Evolutionary conservation across 768 basidiomycete species (phyloP).

Genomic region (Suillus decipiens): DNA sequence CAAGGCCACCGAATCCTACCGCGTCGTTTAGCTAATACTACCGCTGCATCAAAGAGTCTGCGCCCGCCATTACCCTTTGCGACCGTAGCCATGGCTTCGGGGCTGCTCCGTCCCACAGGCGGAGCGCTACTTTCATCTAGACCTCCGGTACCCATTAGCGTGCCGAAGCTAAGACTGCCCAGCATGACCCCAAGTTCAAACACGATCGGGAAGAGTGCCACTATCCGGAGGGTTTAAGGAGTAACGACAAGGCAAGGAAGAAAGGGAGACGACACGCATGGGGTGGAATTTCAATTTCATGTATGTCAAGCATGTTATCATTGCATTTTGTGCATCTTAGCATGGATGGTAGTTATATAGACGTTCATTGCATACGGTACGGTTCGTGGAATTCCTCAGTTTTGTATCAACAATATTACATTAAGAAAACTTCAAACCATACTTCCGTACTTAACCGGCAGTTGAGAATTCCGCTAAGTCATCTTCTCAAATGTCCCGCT

Average conservation of each 20-base stretch:
- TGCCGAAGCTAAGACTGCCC: constrained; percentile 10
- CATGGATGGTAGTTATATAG: neutral
- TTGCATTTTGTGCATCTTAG: constrained; percentile 4
- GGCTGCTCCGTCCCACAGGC: constrained; percentile 9
- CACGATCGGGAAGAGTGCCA: constrained; percentile 13
- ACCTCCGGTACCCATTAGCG: constrained; percentile 16
- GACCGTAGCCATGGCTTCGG: constrained; percentile 7
- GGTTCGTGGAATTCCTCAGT: neutral
- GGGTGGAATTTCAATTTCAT: neutral
- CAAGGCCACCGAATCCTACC: constrained; percentile 11
- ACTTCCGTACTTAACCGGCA: too few species aligned
- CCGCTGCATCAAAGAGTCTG: constrained; percentile 1
- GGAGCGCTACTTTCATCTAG: constrained; percentile 11
- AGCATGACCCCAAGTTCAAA: neutral
- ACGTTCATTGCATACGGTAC: neutral
- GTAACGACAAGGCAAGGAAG: neutral
- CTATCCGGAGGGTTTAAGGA: constrained; percentile 7
- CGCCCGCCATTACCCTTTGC: constrained; percentile 16
- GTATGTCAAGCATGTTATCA: constrained; percentile 8
- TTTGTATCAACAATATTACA: too few species aligned
- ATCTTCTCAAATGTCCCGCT: neutral
- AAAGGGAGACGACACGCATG: neutral
- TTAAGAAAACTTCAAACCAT: too few species aligned
- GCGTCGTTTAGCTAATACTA: constrained; percentile 8
- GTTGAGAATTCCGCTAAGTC: neutral